Base-by-base conservation (phyloP, 176 grass and related monocot species). In the Chrysopogon serrulatus region DNA sequence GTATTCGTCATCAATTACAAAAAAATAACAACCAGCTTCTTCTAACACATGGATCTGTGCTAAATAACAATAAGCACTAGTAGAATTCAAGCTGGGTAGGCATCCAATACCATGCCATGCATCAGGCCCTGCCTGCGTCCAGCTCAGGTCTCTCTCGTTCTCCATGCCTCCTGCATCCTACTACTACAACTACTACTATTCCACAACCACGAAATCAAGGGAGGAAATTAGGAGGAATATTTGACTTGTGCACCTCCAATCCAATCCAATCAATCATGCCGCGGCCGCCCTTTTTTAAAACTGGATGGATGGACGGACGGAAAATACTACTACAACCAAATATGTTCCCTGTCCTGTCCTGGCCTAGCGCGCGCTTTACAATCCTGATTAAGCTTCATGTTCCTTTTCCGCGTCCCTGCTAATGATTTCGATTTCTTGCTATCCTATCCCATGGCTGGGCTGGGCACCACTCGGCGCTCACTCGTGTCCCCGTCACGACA, bases 201-300 rank as follows among this genome's bases (percentile, higher is more conserved):
- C 6, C 13, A 33, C n/a, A 11, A 26, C 12, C 26, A 21, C 18
- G 68, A 51, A 74, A 63, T 44, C 66, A 65, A 44, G 41, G 40
- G 54, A 60, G 51, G 11, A 69, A 65, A 80, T 62, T 62, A 64
- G 33, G 84, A 10, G 45, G 79, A 74, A 87, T 79, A 79, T 87
- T 79, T 90, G 84, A 87, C 80, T 74, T 79, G 39, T 62, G 88
- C 66, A 65, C 57, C 31, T 41, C 27, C 79, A 90, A 78, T 71
- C 27, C 79, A 90, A 78, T 71, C 74, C 74, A 78, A 77, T 48
- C 71, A 74, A 35, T 53, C 45, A 80, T 4, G 5, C 24, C 39
- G 78, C 2, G 76, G 83, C 6, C 27, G 54, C 35, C 35, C 54
- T 53, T 71, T 67, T 54, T 23, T 21, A 53, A 65, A 78, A n/a